A percentile compares a stretch with the other conserved stretches of the same genome.
Evolutionary conservation across 75 land plant species (phyloP).

Genomic region (Selaginella moellendorffii): DNA sequence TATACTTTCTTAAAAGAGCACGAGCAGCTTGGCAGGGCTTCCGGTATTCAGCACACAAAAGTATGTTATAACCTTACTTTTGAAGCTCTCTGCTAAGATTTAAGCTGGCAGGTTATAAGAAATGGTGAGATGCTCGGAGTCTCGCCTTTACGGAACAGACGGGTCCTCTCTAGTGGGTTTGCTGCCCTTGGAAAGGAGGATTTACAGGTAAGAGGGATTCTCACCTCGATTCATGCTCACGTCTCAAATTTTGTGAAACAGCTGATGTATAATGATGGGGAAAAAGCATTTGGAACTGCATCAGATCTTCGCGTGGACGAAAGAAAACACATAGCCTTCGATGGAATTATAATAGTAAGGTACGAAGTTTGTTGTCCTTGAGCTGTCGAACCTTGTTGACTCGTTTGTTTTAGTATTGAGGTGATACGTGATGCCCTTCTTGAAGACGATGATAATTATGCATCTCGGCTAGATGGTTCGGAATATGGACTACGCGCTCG

Average conservation of each 20-base stretch:
- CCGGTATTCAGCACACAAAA: slow-evolving; percentile 69
- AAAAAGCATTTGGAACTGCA: slow-evolving; percentile 95
- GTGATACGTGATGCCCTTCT: slow-evolving; percentile 28
- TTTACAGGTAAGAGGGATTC: slow-evolving; percentile 32
- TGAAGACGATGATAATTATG: slow-evolving; percentile 4
- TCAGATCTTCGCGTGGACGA: slow-evolving; percentile 77
- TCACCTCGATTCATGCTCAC: not conserved
- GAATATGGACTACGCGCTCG: slow-evolving; percentile 44
- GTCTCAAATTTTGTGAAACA: slow-evolving; percentile 12
- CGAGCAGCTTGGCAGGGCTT: slow-evolving; percentile 79
- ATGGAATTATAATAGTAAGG: slow-evolving; percentile 89
- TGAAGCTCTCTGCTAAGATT: not conserved
- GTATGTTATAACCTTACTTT: not conserved
- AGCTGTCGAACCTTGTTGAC: not conserved
- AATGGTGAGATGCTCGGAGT: slow-evolving; percentile 99
- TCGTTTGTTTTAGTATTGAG: slow-evolving; percentile 54
- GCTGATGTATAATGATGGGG: slow-evolving; percentile 99
- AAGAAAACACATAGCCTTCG: slow-evolving; percentile 71
- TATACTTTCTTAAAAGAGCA: slow-evolving; percentile 94
- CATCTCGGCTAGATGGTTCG: slow-evolving; percentile 4
- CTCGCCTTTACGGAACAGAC: slow-evolving; percentile 75
- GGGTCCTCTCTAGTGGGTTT: slow-evolving; percentile 87
- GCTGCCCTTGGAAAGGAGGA: slow-evolving; percentile 60
- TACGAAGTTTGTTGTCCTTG: slow-evolving; percentile 13
- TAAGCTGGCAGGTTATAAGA: slow-evolving; percentile 57